Evolutionary conservation across 257 asterid genomes (phyloP).

Genomic region (Solanum raphanifolium): DNA sequence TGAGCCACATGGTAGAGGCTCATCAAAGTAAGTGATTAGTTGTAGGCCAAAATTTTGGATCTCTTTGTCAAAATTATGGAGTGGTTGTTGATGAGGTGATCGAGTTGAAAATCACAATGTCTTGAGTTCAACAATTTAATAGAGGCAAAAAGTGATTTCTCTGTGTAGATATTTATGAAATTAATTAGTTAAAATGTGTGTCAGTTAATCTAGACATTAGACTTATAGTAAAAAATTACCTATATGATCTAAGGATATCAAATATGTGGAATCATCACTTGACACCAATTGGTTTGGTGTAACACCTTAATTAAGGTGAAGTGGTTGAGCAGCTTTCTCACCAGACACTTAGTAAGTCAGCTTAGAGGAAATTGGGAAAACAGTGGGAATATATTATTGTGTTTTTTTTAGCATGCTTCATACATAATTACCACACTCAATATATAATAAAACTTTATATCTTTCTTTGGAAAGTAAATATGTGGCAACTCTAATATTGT

Average conservation of each 20-base stretch:
- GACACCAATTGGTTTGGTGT: conserved; percentile 3
- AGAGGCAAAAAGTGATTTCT: neutral
- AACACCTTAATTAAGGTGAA: conserved; percentile 4
- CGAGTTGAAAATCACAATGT: neutral
- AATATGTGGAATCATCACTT: neutral
- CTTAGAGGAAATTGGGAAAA: neutral
- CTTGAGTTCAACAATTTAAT: neutral
- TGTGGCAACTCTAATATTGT: neutral
- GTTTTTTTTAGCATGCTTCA: neutral
- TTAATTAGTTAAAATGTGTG: neutral
- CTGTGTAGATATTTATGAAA: neutral
- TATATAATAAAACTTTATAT: neutral
- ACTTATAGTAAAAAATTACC: neutral
- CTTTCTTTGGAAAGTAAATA: neutral
- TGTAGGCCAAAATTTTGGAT: neutral
- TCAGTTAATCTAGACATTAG: neutral
- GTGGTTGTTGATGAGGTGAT: neutral
- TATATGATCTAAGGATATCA: neutral
- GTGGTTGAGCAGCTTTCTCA: conserved; percentile 11
- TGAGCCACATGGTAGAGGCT: neutral
- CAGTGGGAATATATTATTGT: neutral
- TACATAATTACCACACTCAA: neutral
- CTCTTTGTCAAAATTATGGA: neutral
- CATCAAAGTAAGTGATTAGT: neutral
- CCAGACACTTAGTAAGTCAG: neutral